Percentiles rank a stretch among this genome's conserved stretches.
Evolutionary conservation across 2,329 filamentous ascomycete genomes (phyloP).

Genomic region (Cadophora malorum): DNA sequence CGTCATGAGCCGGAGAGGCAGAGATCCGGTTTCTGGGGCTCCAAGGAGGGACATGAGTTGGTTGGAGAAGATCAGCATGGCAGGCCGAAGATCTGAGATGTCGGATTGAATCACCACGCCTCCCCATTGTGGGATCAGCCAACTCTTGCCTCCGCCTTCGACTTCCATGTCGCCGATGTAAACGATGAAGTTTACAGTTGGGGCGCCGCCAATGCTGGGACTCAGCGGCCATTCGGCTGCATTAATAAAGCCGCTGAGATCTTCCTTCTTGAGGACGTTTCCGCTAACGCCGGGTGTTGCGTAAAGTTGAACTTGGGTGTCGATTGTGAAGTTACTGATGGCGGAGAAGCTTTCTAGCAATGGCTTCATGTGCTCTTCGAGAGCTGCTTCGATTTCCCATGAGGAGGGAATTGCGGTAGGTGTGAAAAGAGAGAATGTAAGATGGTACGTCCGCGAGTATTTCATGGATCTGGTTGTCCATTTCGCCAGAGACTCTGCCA

Average conservation of each 20-base stretch:
- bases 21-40: conserved; percentile 79
- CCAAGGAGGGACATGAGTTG: conserved; percentile 90
- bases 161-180: conserved; percentile 72
- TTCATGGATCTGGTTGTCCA: conserved; percentile 86
- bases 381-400: conserved; percentile 88
- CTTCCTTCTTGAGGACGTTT: conserved; percentile 77
- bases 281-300: conserved; percentile 70
- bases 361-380: conserved; percentile 81
- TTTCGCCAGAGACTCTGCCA: conserved; percentile 64
- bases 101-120: conserved; percentile 66
- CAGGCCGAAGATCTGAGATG: conserved; percentile 73
- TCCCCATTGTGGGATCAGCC: conserved; percentile 97
- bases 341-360: conserved; percentile 78
- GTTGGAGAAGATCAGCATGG: conserved; percentile 87
- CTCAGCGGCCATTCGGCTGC: conserved; percentile 97
- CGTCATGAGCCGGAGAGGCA: conserved; percentile 84
- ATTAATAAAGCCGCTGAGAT: conserved; percentile 94
- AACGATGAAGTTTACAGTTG: conserved; percentile 94
- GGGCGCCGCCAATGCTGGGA: conserved; percentile 89
- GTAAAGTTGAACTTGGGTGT: conserved; percentile 95
- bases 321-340: conserved; percentile 94
- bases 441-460: conserved; percentile 91
- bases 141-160: conserved; percentile 63
- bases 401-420: conserved; percentile 77
- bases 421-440: conserved; percentile 95